phyloP scores from a whole-genome alignment of 306 rosid species.

The Prunus mira region DNA sequence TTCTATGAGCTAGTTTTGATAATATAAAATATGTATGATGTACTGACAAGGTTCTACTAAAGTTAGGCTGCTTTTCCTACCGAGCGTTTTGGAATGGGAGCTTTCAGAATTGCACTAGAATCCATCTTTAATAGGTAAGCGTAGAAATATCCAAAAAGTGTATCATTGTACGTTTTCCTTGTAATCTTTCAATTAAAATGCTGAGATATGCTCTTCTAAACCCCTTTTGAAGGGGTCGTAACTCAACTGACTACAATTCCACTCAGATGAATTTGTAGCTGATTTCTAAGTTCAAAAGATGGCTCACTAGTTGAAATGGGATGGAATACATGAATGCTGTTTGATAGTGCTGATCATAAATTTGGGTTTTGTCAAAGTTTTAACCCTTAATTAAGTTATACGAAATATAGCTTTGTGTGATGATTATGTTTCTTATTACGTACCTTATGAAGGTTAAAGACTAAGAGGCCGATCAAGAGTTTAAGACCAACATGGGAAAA shows the following conservation, averaged over 20 bases:
- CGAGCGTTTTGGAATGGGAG: slow-evolving; percentile 95
- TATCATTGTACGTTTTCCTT: not conserved
- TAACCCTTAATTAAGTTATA: not conserved
- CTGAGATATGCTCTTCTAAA: not conserved
- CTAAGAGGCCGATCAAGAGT: no score
- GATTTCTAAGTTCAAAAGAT: not conserved
- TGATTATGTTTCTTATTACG: not conserved
- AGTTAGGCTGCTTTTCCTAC: slow-evolving; percentile 90
- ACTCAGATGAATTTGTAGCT: not conserved
- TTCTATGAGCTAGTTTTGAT: slow-evolving; percentile 14
- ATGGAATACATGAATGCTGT: not conserved
- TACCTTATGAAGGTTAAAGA: not conserved
- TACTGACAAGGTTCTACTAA: slow-evolving; percentile 51
- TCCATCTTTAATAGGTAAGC: slow-evolving; percentile 76
- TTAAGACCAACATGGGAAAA: not conserved
- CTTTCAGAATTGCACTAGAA: slow-evolving; percentile 91
- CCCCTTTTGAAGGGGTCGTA: not conserved
- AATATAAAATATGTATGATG: slow-evolving; percentile 10
- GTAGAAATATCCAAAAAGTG: slow-evolving; percentile 17
- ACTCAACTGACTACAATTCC: not conserved
- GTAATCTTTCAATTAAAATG: not conserved
- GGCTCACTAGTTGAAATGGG: not conserved
- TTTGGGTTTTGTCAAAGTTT: not conserved
- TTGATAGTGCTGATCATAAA: not conserved
- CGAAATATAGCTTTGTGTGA: not conserved